phyloP scores from a whole-genome alignment of 2,329 filamentous ascomycete species.

The Xylaria arbuscula region DNA sequence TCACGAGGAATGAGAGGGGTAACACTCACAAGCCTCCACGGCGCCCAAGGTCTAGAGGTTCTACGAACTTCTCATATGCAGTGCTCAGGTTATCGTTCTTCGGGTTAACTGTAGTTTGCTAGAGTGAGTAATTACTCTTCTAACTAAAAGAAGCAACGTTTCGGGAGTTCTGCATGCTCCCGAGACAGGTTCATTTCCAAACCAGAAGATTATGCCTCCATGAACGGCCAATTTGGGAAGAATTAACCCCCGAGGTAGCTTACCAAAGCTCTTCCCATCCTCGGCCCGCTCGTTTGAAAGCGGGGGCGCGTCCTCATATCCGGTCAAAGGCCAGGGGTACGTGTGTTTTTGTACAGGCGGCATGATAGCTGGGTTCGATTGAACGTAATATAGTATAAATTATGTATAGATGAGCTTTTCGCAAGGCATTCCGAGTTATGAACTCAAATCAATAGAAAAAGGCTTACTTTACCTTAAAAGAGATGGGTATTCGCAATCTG shows the following conservation, averaged over 20 bases:
- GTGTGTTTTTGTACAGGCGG: conserved; percentile 41
- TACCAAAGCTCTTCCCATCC: conserved; percentile 78
- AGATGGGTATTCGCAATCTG: conserved; percentile 22
- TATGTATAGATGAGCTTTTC: not conserved
- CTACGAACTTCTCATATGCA: conserved; percentile 76
- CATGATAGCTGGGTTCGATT: conserved; percentile 19
- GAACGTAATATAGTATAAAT: not conserved
- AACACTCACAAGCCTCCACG: conserved; percentile 77
- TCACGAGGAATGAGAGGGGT: not conserved
- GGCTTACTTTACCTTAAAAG: not conserved
- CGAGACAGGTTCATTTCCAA: too few species aligned
- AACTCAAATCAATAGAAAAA: not conserved
- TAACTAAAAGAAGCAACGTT: too few species aligned
- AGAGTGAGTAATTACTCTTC: too few species aligned
- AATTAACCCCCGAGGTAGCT: too few species aligned
- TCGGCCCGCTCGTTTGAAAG: conserved; percentile 68
- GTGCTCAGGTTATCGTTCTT: conserved; percentile 66
- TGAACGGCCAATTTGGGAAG: too few species aligned
- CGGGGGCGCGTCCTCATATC: conserved; percentile 67
- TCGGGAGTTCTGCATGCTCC: too few species aligned
- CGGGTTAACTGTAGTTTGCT: conserved; percentile 64
- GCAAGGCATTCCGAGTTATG: not conserved
- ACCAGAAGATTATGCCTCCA: too few species aligned
- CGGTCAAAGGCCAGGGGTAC: conserved; percentile 67
- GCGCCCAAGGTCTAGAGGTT: conserved; percentile 72